Percentiles rank a stretch among this genome's conserved stretches.
Evolutionary conservation across 441 rosid species (phyloP).

Genomic region (Aleurites moluccanus): DNA sequence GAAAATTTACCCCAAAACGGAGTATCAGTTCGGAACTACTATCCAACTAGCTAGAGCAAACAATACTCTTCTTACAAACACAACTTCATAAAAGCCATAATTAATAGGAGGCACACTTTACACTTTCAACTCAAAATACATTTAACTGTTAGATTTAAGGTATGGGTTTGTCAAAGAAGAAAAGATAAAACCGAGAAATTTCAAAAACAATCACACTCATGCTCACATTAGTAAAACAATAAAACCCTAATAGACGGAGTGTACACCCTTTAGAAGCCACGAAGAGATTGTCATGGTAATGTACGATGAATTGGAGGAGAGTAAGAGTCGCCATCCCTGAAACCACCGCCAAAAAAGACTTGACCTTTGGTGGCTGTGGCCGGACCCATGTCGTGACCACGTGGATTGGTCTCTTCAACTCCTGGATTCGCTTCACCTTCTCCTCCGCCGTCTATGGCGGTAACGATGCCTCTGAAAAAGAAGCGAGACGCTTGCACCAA

Average conservation of each 20-base stretch:
- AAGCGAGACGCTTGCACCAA: no score
- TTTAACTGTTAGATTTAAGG: neutral
- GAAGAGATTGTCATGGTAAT: slow-evolving; percentile 95
- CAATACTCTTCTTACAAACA: neutral
- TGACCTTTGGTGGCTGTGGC: slow-evolving; percentile 95
- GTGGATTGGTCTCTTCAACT: slow-evolving; percentile 71
- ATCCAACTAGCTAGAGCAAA: neutral
- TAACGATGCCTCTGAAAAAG: no score
- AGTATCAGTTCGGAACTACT: neutral
- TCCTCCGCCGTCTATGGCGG: no score
- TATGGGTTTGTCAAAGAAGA: neutral
- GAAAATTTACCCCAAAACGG: neutral
- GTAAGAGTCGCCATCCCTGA: slow-evolving; percentile 88
- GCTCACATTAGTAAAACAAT: neutral
- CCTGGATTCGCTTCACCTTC: no score
- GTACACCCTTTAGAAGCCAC: slow-evolving; percentile 99
- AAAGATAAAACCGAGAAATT: neutral
- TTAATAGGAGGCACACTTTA: neutral
- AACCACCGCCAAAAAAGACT: slow-evolving; percentile 89
- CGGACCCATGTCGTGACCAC: slow-evolving; percentile 77
- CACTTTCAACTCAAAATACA: neutral
- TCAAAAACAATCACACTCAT: neutral
- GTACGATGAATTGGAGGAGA: slow-evolving; percentile 85
- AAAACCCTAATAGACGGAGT: slow-evolving; percentile 38
- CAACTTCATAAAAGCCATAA: neutral